Evolutionary conservation across 495 filamentous ascomycete species (phyloP).

Genomic region (Gamarada debralockiae): DNA sequence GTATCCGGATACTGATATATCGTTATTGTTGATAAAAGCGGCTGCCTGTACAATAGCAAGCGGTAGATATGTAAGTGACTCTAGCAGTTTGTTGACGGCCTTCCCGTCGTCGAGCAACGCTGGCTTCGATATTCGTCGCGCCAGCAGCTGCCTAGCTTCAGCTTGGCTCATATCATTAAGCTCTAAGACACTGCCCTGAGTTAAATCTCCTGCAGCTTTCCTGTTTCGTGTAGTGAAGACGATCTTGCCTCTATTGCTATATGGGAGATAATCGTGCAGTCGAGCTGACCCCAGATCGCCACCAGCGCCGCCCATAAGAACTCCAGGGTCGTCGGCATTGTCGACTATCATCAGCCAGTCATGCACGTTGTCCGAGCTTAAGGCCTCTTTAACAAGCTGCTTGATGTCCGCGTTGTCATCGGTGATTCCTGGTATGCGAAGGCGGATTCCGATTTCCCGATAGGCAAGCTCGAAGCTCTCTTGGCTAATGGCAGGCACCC

Average conservation of each 20-base stretch:
- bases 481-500: slow-evolving; percentile 37
- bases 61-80: slow-evolving; percentile 11
- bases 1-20: slow-evolving; percentile 17
- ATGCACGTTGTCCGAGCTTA: slow-evolving; percentile 15
- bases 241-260: slow-evolving; percentile 25
- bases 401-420: slow-evolving; percentile 19
- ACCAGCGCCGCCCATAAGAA: neutral
- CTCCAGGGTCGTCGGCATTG: slow-evolving; percentile 28
- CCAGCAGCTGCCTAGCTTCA: slow-evolving; percentile 24
- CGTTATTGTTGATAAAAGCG: slow-evolving; percentile 15
- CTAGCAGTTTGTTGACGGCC: slow-evolving; percentile 1
- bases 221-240: slow-evolving; percentile 32
- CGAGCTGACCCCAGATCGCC: slow-evolving; percentile 6
- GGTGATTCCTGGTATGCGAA: slow-evolving; percentile 16
- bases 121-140: slow-evolving; percentile 20
- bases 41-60: slow-evolving; percentile 11
- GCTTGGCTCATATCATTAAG: slow-evolving; percentile 24
- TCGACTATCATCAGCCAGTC: slow-evolving; percentile 32
- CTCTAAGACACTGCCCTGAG: slow-evolving; percentile 22
- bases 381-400: slow-evolving; percentile 14
- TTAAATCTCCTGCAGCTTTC: neutral
- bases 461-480: slow-evolving; percentile 45
- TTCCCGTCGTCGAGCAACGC: neutral
- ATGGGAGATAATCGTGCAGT: slow-evolving; percentile 18
- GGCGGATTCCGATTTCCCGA: slow-evolving; percentile 29